Base-by-base conservation (phyloP, 2,329 filamentous ascomycete species). In the Talaromyces islandicus region DNA sequence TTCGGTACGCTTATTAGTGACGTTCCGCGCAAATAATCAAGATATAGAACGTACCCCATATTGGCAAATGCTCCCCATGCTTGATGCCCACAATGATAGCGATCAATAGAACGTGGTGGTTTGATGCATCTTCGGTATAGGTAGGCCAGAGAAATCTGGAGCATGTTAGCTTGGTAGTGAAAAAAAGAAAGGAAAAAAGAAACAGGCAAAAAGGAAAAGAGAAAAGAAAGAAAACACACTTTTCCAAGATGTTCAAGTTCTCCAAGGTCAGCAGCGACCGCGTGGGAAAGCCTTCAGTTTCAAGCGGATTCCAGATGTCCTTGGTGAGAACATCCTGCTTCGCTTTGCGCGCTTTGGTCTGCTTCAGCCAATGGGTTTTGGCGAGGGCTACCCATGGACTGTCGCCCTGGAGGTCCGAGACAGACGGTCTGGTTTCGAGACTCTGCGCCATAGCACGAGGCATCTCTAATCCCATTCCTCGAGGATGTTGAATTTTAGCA, bases 61-160 rank as follows among this genome's bases (percentile, higher is more conserved):
- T 89, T 68, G 91, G 87, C 58, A 97, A 80, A 70, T 89, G 88
- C 72, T 97, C 93, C 66, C 91, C 86, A 70, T 88, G 85, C 79
- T 97, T 97, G 61, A 92, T 87, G 73, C 93, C 96, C 64, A 90
- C 84, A 68, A 99, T 87, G 64, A 97, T 76, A 17, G 89, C 89
- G 69, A 97, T 86, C 63, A 99, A 81, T 35, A 97, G 80, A 58
- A 97, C 88, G 73, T 99, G 93, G 69, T 92, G 88, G 73, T 99
- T 95, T 32, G 93, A 96, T 4, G 91, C 86, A 68, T 94, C 87
- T 64, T 96, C 90, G 12, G 84, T 87, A 73, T 95, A 99, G 56
- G 89, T 91, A 52, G 94, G 94, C 94, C 94, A 99, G 29, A 99
- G 83, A 71, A 96, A 97, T 70, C 91, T 90, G 62, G 14, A 35